A percentile compares a stretch with the other conserved stretches of the same genome.
These are phyloP conservation scores for Escovopsis sp. DNA, from an alignment of 2,329 filamentous ascomycete genomes.

Conservation along the genomic window DNA sequence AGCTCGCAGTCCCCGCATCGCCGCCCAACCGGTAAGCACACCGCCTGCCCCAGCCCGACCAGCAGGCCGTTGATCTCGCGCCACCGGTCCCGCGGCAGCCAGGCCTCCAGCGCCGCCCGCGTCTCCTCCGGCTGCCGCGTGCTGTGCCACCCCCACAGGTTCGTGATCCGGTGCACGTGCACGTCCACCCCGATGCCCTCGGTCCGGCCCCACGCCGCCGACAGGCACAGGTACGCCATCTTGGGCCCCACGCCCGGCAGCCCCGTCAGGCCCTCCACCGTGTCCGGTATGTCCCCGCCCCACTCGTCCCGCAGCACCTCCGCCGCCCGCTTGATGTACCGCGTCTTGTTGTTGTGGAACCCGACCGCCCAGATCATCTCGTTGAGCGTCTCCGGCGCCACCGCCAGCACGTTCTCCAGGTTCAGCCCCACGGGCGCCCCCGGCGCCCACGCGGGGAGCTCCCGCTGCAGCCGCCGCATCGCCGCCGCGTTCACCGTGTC, in stretches of 20 bases:
- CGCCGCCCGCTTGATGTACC: constrained; percentile 60
- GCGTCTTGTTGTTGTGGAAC: constrained; percentile 91
- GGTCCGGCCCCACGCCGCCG: constrained; percentile 48
- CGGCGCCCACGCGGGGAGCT: constrained; percentile 41
- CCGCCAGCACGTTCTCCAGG: constrained; percentile 61
- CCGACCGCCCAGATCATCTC: constrained; percentile 70
- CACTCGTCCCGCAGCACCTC: constrained; percentile 56
- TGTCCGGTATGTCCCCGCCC: constrained; percentile 64
- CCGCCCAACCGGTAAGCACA: constrained; percentile 66
- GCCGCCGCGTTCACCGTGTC: constrained; percentile 78
- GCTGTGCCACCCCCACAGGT: constrained; percentile 83
- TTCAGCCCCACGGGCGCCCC: constrained; percentile 43
- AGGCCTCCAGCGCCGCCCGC: constrained; percentile 56
- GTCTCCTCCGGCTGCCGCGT: constrained; percentile 75
- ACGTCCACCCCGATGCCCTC: constrained; percentile 86
- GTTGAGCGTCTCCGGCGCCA: constrained; percentile 51
- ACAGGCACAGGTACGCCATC: constrained; percentile 84
- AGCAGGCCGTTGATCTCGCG: constrained; percentile 84
- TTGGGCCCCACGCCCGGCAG: constrained; percentile 86
- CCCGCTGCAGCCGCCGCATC: constrained; percentile 64
- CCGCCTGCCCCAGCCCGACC: constrained; percentile 76
- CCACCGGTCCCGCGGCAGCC: constrained; percentile 77
- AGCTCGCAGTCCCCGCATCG: constrained; percentile 79
- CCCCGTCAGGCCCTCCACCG: constrained; percentile 57
- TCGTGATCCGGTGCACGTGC: constrained; percentile 88